Conservation (phyloP, 768 basidiomycete species). For the Lepiota brunneoincarnata region DNA sequence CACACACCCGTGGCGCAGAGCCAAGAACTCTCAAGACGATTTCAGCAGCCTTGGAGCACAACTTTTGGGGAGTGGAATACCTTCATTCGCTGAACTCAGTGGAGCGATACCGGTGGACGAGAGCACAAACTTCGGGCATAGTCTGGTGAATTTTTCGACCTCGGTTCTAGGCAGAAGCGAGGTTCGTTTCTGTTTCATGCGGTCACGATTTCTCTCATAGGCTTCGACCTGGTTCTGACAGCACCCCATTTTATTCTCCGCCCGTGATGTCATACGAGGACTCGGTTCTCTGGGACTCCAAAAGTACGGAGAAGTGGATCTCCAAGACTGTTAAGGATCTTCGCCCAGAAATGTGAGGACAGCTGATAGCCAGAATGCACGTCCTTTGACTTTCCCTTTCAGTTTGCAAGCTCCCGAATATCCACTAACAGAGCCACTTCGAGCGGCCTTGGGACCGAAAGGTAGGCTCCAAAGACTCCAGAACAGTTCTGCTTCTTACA, state of each 20-base stretch:
- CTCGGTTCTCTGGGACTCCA: conserved; percentile 36
- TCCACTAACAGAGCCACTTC: conserved; percentile 62
- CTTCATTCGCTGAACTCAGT: conserved; percentile 53
- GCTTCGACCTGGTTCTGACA: not conserved
- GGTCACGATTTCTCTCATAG: not conserved
- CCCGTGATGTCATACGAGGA: conserved; percentile 55
- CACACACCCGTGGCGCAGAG: conserved; percentile 27
- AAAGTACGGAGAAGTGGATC: conserved; percentile 39
- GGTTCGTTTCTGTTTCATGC: not conserved
- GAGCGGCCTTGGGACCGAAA: conserved; percentile 37
- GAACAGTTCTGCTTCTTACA: not conserved
- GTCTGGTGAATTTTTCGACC: conserved; percentile 41
- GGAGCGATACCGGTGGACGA: conserved; percentile 49
- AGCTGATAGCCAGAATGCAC: not conserved
- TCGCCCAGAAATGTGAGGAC: conserved; percentile 3
- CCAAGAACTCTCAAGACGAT: conserved; percentile 27
- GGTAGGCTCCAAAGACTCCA: not conserved
- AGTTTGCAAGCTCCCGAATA: conserved; percentile 52
- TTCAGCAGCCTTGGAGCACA: conserved; percentile 43
- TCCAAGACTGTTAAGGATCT: conserved; percentile 12
- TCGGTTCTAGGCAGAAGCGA: conserved; percentile 16
- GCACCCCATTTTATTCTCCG: not conserved
- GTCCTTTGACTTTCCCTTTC: conserved; percentile 7
- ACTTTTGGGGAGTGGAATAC: conserved; percentile 51
- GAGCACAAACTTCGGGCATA: conserved; percentile 25